Evolutionary conservation across 2,329 filamentous ascomycete species (phyloP).

Genomic region (Alternaria arborescens): DNA sequence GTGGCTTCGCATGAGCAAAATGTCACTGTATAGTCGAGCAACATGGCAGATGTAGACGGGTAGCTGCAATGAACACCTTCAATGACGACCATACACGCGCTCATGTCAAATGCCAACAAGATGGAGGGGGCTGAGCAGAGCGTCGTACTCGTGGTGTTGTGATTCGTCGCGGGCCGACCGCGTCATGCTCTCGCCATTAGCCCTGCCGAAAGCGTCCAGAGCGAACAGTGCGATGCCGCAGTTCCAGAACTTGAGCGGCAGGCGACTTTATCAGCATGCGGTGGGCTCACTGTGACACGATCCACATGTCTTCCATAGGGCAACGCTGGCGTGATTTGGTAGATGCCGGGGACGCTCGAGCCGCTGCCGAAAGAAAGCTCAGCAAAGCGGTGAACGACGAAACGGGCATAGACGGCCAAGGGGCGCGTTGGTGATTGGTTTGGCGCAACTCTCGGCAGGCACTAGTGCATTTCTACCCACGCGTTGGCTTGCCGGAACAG

Average conservation of each 20-base stretch:
- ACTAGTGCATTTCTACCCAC: conserved; percentile 21
- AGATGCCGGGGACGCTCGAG: conserved; percentile 19
- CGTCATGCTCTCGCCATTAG: conserved; percentile 7
- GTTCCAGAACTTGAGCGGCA: background rate
- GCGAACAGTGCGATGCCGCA: background rate
- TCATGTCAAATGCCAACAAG: background rate
- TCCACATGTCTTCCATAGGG: conserved; percentile 14
- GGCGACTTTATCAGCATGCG: conserved; percentile 21
- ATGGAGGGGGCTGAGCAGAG: background rate
- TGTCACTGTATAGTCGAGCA: background rate
- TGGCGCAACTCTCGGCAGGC: conserved; percentile 20
- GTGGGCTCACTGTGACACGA: conserved; percentile 37
- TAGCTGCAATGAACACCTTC: background rate
- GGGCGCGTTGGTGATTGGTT: conserved; percentile 22
- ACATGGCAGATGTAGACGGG: no score
- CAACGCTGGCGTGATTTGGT: conserved; percentile 21
- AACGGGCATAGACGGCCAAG: conserved; percentile 12
- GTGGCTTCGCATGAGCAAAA: background rate
- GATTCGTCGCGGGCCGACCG: conserved; percentile 8
- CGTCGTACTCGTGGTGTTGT: conserved; percentile 9
- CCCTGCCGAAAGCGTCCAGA: background rate
- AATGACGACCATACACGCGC: background rate
- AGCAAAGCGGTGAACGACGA: conserved; percentile 29
- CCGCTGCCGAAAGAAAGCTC: conserved; percentile 30
- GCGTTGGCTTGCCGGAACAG: conserved; percentile 25